A percentile compares a stretch with the other conserved stretches of the same genome.
phyloP scores from a whole-genome alignment of 1,284 basidiomycete genomes.

The Peniophora sp. region DNA sequence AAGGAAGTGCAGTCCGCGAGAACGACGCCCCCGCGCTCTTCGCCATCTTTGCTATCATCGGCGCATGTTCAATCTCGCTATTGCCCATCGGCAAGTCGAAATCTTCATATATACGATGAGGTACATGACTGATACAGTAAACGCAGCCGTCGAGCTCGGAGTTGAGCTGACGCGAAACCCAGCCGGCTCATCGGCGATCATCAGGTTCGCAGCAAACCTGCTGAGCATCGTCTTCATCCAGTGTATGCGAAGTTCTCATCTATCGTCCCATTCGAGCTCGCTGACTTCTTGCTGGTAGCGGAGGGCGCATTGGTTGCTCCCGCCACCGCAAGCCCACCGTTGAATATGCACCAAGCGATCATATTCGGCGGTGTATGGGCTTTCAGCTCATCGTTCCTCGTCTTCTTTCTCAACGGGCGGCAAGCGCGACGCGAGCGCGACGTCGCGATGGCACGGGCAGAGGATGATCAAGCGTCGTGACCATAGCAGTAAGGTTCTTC shows the following conservation, averaged over 20 bases:
- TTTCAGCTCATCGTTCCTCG: constrained; percentile 24
- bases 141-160: constrained; percentile 63
- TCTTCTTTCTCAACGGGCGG: constrained; percentile 47
- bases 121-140: too few species aligned
- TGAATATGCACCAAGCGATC: constrained; percentile 58
- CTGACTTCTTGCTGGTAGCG: constrained; percentile 26
- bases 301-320: constrained; percentile 58
- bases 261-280: constrained; percentile 16
- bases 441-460: too few species aligned
- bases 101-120: too few species aligned
- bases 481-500: too few species aligned
- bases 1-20: constrained; percentile 42
- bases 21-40: constrained; percentile 53
- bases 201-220: constrained; percentile 62
- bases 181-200: constrained; percentile 61
- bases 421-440: constrained; percentile 34
- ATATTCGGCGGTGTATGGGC: constrained; percentile 54
- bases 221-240: constrained; percentile 58
- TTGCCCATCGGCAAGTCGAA: too few species aligned
- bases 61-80: constrained; percentile 54
- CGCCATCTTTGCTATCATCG: constrained; percentile 58
- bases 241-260: constrained; percentile 43
- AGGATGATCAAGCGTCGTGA: too few species aligned
- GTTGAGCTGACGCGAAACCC: constrained; percentile 73
- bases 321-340: constrained; percentile 49